These are phyloP conservation scores for Fraxinus xanthoxyloides DNA, from an alignment of 305 asterid species.

Conservation along the genomic window DNA sequence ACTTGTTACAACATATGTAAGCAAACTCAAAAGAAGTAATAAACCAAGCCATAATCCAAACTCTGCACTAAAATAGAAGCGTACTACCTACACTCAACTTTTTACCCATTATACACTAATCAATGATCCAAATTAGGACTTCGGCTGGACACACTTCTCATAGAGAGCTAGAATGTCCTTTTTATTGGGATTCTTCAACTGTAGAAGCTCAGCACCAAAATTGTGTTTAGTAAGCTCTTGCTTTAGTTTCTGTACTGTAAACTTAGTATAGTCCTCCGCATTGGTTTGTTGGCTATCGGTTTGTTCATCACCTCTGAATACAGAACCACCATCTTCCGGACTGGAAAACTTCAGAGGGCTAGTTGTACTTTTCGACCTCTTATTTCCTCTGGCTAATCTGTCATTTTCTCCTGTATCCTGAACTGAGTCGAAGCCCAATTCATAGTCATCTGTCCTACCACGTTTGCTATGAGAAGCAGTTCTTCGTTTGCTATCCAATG, in stretches of 20 bases:
- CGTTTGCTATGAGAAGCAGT: constrained; percentile 77
- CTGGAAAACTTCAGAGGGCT: constrained; percentile 54
- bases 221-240: constrained; percentile 70
- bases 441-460: constrained; percentile 67
- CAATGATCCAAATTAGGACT: constrained; percentile 23
- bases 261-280: constrained; percentile 62
- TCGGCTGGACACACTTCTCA: constrained; percentile 59
- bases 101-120: background rate
- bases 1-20: constrained; percentile 6
- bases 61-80: background rate
- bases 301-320: constrained; percentile 56
- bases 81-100: background rate
- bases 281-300: constrained; percentile 54
- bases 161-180: constrained; percentile 72
- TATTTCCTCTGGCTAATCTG: constrained; percentile 47
- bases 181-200: constrained; percentile 61
- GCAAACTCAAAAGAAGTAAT: background rate
- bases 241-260: constrained; percentile 65
- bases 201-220: constrained; percentile 75
- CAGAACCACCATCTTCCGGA: constrained; percentile 88
- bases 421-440: constrained; percentile 65
- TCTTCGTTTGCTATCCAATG: constrained; percentile 56
- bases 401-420: constrained; percentile 57
- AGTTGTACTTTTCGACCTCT: constrained; percentile 67
- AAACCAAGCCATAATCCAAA: constrained; percentile 9